These are phyloP conservation scores for Aphanomyces invadans DNA, from an alignment of 352 stramenopile genomes.

Conservation along the genomic window DNA sequence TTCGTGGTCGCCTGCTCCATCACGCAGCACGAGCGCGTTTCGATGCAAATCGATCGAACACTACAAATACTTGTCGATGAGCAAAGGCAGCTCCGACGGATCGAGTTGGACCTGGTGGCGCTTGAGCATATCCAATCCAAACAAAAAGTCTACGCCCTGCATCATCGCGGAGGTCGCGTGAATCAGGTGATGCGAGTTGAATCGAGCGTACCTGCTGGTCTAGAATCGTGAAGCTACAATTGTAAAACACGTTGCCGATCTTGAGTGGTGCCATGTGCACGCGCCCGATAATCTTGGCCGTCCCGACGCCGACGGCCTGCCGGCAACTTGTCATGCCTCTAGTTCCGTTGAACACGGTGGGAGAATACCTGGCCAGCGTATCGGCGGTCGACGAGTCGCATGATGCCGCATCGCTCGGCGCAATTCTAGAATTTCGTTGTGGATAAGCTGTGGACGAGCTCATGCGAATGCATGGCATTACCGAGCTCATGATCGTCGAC, in stretches of 20 bases:
- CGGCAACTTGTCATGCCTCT: slow-evolving; percentile 23
- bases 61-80: slow-evolving; percentile 30
- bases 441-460: no score
- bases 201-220: slow-evolving; percentile 50
- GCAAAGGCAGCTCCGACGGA: no score
- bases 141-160: slow-evolving; percentile 95
- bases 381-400: slow-evolving; percentile 81
- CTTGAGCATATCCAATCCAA: slow-evolving; percentile 98
- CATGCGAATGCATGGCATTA: no score
- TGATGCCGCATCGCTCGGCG: slow-evolving; percentile 86
- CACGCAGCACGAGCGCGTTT: slow-evolving; percentile 81
- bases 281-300: slow-evolving; percentile 93
- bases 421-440: slow-evolving; percentile 48
- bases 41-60: slow-evolving; percentile 94
- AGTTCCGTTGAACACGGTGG: background rate
- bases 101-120: slow-evolving; percentile 91
- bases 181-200: background rate
- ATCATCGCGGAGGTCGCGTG: no score
- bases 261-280: slow-evolving; percentile 91
- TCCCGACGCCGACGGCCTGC: slow-evolving; percentile 92
- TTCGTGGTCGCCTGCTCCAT: slow-evolving; percentile 56
- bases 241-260: slow-evolving; percentile 85
- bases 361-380: slow-evolving; percentile 74
- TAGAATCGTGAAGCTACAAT: slow-evolving; percentile 92
- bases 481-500: slow-evolving; percentile 89